Evolutionary conservation across 169 alveolate genomes (phyloP), one percentile per base, ranked within the genome.

Genomic region (Cytauxzoon felis): DNA sequence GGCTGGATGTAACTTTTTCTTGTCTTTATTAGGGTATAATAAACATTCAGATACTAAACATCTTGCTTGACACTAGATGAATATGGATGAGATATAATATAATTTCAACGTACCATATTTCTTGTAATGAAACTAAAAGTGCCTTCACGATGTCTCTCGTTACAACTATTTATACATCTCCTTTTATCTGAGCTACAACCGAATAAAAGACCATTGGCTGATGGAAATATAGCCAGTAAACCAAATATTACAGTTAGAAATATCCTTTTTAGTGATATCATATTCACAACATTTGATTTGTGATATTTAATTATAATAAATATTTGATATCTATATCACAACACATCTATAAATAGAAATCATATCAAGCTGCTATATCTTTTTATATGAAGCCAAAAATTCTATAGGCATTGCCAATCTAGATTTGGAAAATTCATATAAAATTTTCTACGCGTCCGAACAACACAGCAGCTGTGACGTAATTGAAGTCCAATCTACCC

Each of bases 1-100:
- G 5, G 67, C 26, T 4, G 75, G 75, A 54, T 63, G 75, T 1
- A 24, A 24, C n/a, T 68, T 51, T 54, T 63, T 51, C 68, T 49
- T 63, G 29, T 45, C 75, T n/a, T 13, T 23, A 19, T 43, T 63
- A 9, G 75, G 75, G 30, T 63, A 63, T 27, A 63, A 51, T 16
- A 63, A n/a, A 51, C 75, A 63, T 16, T 63, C 75, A 5, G 75
- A 49, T 30, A 63, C 34, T 11, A 45, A 24, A 33, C 75, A 63
- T 19, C 75, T 45, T 11, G 34, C 67, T 32, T 63, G 48, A 52
- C 75, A 63, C 75, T 63, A 52, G 40, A 63, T 32, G 33, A 26
- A 1, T 56, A 5, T 24, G 18, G 2, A 23, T 13, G 45, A 13
- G 13, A 13, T 38, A 38, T n/a, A 38, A 38, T 24, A 3, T n/a